A percentile compares a stretch with the other conserved stretches of the same genome.
phyloP scores from a whole-genome alignment of 2,329 filamentous ascomycete species.

The Fusarium foetens region DNA sequence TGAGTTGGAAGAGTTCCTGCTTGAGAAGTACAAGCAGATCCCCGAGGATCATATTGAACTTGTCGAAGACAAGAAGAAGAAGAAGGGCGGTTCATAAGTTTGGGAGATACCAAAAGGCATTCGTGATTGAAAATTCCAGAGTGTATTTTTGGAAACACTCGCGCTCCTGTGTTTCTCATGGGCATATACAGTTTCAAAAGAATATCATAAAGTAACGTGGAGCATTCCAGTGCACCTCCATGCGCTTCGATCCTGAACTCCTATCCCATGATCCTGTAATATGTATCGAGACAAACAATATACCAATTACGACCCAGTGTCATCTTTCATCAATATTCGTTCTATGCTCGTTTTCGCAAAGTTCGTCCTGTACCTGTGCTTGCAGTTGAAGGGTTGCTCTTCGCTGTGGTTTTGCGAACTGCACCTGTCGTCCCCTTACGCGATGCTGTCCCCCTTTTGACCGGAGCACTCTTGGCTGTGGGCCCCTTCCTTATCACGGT shows the following conservation, averaged over 20 bases:
- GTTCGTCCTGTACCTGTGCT: conserved; percentile 61
- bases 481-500: conserved; percentile 70
- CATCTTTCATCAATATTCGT: conserved; percentile 11
- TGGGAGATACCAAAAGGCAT: conserved; percentile 26
- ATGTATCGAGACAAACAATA: conserved; percentile 17
- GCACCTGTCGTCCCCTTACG: conserved; percentile 65
- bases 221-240: conserved; percentile 24
- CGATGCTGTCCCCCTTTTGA: conserved; percentile 65
- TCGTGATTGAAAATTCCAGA: conserved; percentile 33
- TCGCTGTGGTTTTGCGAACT: conserved; percentile 51
- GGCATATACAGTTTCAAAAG: conserved; percentile 26
- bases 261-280: conserved; percentile 13
- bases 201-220: conserved; percentile 17
- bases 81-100: conserved; percentile 49
- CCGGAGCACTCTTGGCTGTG: conserved; percentile 50
- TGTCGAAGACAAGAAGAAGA: conserved; percentile 96
- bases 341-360: conserved; percentile 63
- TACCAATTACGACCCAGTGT: not conserved
- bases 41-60: conserved; percentile 95
- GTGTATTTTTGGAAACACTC: conserved; percentile 33
- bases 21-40: conserved; percentile 89
- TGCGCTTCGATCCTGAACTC: conserved; percentile 33
- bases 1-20: conserved; percentile 90
- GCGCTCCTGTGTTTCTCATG: conserved; percentile 23
- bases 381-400: conserved; percentile 47